These are phyloP conservation scores for Sedum album DNA, from an alignment of 164 flowering plant genomes.

Conservation along the genomic window DNA sequence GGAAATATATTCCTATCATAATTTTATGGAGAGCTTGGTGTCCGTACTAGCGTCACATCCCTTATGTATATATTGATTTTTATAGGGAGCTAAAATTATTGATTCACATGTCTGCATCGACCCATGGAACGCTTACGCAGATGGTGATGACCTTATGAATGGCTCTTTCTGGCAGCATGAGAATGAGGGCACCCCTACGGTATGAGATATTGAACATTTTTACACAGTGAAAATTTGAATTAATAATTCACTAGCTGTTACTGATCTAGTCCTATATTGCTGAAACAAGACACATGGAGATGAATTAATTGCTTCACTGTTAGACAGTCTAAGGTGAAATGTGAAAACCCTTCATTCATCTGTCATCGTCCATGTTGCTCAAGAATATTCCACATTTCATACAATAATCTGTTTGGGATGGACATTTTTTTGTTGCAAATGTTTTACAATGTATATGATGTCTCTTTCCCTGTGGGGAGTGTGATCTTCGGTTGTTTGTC, in stretches of 20 bases:
- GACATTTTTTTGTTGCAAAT: background rate
- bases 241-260: background rate
- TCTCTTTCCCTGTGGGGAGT: background rate
- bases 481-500: background rate
- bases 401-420: background rate
- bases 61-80: background rate
- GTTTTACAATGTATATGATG: background rate
- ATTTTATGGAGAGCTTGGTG: background rate
- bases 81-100: constrained; percentile 74
- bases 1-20: background rate
- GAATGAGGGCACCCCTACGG: constrained; percentile 31
- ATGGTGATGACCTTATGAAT: constrained; percentile 27
- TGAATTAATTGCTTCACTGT: background rate
- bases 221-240: background rate
- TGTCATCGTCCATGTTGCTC: background rate
- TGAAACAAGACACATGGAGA: background rate
- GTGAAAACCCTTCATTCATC: background rate
- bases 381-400: too few species aligned
- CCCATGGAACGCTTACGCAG: constrained; percentile 48
- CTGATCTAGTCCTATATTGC: background rate
- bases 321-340: background rate
- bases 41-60: background rate
- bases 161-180: constrained; percentile 35
- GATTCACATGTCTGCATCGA: constrained; percentile 65
- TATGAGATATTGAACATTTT: constrained; percentile 20